Conservation (phyloP, 2,329 filamentous ascomycete species). For the Tolypocladium sp. region DNA sequence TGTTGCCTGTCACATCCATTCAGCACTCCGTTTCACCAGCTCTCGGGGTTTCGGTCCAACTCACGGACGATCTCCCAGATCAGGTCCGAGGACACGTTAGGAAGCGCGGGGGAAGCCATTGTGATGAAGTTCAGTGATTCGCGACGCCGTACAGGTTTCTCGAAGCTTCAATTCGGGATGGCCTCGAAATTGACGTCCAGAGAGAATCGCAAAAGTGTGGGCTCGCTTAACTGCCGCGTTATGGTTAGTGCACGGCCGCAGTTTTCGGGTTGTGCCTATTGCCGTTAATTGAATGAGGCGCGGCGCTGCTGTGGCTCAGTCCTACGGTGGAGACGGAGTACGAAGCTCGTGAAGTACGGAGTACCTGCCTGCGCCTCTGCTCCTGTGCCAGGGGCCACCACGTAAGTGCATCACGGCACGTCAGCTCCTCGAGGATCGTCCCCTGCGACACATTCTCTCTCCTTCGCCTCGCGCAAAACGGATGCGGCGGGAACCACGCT, state of each 20-base stretch:
- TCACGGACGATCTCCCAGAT: conserved; percentile 93
- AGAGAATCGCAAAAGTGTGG: conserved; percentile 27
- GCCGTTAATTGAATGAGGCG: conserved; percentile 10
- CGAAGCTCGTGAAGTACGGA: neutral
- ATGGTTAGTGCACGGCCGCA: conserved; percentile 14
- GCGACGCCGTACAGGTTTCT: conserved; percentile 8
- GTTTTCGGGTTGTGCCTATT: conserved; percentile 10
- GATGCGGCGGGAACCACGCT: neutral
- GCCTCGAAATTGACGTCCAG: conserved; percentile 14
- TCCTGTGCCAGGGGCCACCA: neutral
- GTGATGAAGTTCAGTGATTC: conserved; percentile 32
- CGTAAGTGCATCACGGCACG: neutral
- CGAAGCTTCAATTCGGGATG: neutral
- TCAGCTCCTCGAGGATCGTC: neutral
- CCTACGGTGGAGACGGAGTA: neutral
- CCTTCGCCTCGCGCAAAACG: neutral
- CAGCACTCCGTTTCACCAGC: neutral
- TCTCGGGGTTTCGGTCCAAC: conserved; percentile 34
- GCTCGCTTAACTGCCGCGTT: conserved; percentile 25
- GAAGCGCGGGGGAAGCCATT: conserved; percentile 47
- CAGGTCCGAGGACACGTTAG: conserved; percentile 81
- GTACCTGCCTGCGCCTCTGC: neutral
- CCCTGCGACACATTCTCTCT: neutral
- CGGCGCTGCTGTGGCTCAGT: neutral
- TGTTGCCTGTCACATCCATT: conserved; percentile 50